Conservation (phyloP, 176 grass and related monocot genomes). For the Luzula sylvatica region DNA sequence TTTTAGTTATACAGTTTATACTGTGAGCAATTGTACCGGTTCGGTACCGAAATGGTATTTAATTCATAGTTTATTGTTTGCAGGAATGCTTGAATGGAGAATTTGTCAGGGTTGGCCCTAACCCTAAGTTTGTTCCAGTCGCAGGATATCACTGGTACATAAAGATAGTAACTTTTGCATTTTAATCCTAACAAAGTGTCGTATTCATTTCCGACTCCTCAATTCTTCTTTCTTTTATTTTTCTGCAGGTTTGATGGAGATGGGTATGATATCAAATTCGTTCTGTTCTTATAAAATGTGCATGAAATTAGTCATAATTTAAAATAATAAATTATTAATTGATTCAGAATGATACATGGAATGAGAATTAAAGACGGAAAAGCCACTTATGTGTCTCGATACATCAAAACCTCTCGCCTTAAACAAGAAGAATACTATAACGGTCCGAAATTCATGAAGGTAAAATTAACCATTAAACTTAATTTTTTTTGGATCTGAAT, state of each 20-base stretch:
- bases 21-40: neutral
- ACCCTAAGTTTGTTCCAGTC: conserved; percentile 80
- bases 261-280: conserved; percentile 44
- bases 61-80: neutral
- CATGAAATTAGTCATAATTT: no score
- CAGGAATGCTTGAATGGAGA: conserved; percentile 97
- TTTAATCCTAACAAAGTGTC: no score
- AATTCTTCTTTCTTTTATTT: conserved; percentile 1
- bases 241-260: conserved; percentile 96
- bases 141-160: conserved; percentile 84
- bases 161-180: conserved; percentile 2
- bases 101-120: conserved; percentile 89
- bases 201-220: neutral
- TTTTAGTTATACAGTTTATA: neutral
- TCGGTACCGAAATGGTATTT: neutral
- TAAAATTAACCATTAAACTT: conserved; percentile 22
- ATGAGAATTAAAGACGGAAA: conserved; percentile 93
- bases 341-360: conserved; percentile 84
- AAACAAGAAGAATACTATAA: conserved; percentile 9
- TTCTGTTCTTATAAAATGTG: no score
- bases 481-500: neutral
- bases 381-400: conserved; percentile 90
- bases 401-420: conserved; percentile 75
- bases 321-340: neutral
- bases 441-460: conserved; percentile 88